Percentiles rank a stretch among this genome's conserved stretches.
Evolutionary conservation across 78 protist genomes (phyloP).

Genomic region (Emiliania huxleyi): DNA sequence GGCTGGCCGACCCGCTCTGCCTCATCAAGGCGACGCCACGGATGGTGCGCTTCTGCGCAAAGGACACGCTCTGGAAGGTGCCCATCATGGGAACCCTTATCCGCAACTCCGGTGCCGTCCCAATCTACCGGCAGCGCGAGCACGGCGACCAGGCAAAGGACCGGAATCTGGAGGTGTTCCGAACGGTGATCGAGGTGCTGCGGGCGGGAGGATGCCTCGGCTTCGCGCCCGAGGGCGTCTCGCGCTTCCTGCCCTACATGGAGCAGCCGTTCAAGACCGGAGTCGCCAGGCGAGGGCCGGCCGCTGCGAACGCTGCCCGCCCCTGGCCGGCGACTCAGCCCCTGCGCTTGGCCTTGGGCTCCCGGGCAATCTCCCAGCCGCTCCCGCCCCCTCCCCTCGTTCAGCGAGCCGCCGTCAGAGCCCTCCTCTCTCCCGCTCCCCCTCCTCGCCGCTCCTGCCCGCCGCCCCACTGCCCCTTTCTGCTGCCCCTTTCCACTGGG

Average conservation of each 20-base stretch:
- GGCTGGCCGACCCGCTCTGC: not conserved
- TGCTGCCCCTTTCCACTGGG: no score
- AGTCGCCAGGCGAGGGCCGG: no score
- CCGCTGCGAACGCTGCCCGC: no score
- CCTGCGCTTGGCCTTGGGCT: no score
- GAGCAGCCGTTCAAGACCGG: slow-evolving; percentile 15
- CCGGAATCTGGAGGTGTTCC: not conserved
- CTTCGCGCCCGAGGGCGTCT: slow-evolving; percentile 15
- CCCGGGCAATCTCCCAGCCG: no score
- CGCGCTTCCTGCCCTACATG: not conserved
- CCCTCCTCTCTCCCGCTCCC: no score
- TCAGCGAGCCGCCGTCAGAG: no score
- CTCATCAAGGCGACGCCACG: not conserved
- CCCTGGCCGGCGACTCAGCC: no score
- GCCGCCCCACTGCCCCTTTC: no score
- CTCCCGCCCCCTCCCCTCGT: no score
- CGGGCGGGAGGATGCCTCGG: not conserved
- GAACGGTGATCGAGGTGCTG: not conserved
- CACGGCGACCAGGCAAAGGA: not conserved
- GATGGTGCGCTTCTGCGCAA: slow-evolving; percentile 14
- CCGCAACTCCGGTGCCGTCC: not conserved
- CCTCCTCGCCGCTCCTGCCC: no score
- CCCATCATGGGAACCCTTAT: not conserved
- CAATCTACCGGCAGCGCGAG: not conserved
- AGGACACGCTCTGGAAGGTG: not conserved